Conservation (phyloP, 495 filamentous ascomycete species). For the Cercophora sp. region DNA sequence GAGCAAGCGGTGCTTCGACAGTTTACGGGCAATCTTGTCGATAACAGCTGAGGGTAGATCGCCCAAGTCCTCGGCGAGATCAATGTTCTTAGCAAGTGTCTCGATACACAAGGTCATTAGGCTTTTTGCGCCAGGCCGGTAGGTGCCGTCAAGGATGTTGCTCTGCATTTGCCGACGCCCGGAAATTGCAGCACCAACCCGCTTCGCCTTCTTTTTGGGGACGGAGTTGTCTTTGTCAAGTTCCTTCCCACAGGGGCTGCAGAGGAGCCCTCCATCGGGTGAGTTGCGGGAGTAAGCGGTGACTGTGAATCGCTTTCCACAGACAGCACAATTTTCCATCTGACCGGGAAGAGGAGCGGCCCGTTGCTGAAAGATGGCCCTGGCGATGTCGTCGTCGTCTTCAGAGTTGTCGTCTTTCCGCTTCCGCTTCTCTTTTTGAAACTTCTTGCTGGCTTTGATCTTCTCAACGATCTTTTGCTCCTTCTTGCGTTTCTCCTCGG, state of each 20-base stretch:
- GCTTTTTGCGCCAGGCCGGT: conserved; percentile 63
- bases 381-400: conserved; percentile 47
- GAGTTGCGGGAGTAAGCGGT: conserved; percentile 84
- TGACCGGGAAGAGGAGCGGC: conserved; percentile 73
- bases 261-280: conserved; percentile 78
- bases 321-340: conserved; percentile 80
- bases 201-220: conserved; percentile 52
- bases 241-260: conserved; percentile 78
- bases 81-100: conserved; percentile 77
- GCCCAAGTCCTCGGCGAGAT: conserved; percentile 77
- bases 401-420: conserved; percentile 43
- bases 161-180: conserved; percentile 70
- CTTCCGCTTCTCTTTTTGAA: conserved; percentile 61
- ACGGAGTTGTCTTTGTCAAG: conserved; percentile 58
- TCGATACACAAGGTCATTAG: conserved; percentile 77
- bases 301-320: conserved; percentile 87
- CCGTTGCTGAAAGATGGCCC: conserved; percentile 58
- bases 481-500: conserved; percentile 52
- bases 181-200: conserved; percentile 39
- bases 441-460: conserved; percentile 75
- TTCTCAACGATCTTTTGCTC: conserved; percentile 64
- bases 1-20: conserved; percentile 74
- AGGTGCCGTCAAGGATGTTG: conserved; percentile 71
- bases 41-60: conserved; percentile 66
- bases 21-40: conserved; percentile 71